Evolutionary conservation across 371 early-diverging fungal genomes (phyloP), one percentile per base, ranked within the genome.

Genomic region (Racocetra persica): DNA sequence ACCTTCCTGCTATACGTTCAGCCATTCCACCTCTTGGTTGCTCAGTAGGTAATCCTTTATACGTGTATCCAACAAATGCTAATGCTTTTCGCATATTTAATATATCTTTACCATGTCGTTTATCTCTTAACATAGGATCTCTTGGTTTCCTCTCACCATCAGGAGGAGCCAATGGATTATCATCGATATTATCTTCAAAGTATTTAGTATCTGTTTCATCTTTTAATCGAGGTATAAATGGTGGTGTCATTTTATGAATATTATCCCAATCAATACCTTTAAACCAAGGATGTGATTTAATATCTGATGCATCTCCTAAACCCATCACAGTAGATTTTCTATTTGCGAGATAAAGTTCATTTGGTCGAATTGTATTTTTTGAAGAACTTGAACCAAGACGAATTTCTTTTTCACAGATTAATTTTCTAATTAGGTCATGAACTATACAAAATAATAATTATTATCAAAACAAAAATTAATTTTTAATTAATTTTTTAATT

Each of bases 251-350:
- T 2, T 87, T 77, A 26, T 90, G 89, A 7, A 95, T 83, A 49
- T 87, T 85, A 26, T 89, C 84, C 96, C 96, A 96, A 71, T 92
- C 90, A 28, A 96, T 82, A 4, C 85, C 90, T 52, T 88, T 88
- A 84, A 96, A 96, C 90, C 93, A 96, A 8, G 92, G 89, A 78
- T 95, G 94, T 14, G 82, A 83, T 84, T 92, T 92, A 78, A 96
- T 92, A 81, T 92, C 80, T 26, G 70, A 70, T 54, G 80, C 80
- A 45, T 71, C 80, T 1, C 49, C 60, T 18, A 57, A 36, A 16
- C 80, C 80, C 16, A 54, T 5, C 8, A 28, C 14, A n/a, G 22
- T 8, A 6, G 79, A 57, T 67, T 69, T 79, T 14, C 79, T 41
- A 57, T 36, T 69, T 20, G 88, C 85, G 14, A 90, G 77, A 41